A percentile compares a stretch with the other conserved stretches of the same genome.
phyloP scores from a whole-genome alignment of 2,329 filamentous ascomycete species.

The Tolypocladium album region DNA sequence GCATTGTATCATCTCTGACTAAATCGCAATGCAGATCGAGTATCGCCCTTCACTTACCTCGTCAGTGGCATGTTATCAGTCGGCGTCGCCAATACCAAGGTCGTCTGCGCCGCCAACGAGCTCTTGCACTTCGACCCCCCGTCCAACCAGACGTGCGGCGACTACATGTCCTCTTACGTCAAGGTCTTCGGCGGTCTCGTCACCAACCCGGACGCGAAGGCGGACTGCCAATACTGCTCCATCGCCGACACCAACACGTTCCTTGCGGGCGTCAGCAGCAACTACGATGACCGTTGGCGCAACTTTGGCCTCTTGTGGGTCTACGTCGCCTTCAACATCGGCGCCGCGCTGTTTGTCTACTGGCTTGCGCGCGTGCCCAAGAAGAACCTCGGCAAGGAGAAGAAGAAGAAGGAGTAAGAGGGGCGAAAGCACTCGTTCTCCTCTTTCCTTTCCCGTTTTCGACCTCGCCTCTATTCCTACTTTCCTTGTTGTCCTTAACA shows the following conservation, averaged over 20 bases:
- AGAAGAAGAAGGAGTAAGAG: conserved; percentile 16
- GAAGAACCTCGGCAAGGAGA: conserved; percentile 26
- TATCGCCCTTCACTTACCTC: conserved; percentile 76
- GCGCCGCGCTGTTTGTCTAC: conserved; percentile 43
- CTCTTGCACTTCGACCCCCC: conserved; percentile 55
- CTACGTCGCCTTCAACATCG: conserved; percentile 49
- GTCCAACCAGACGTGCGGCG: conserved; percentile 41
- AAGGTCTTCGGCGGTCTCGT: conserved; percentile 40
- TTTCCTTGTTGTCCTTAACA: background rate
- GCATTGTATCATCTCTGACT: background rate
- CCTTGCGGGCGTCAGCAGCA: conserved; percentile 34
- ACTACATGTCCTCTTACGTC: conserved; percentile 47
- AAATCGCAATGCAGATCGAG: conserved; percentile 39
- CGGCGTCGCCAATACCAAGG: conserved; percentile 55
- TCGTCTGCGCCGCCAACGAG: conserved; percentile 61
- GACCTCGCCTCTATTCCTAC: background rate
- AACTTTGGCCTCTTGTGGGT: conserved; percentile 56
- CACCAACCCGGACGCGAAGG: conserved; percentile 32
- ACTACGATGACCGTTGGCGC: conserved; percentile 52
- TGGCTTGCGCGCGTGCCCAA: conserved; percentile 41
- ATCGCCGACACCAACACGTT: conserved; percentile 41
- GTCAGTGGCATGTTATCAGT: conserved; percentile 61
- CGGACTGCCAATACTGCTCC: conserved; percentile 44
- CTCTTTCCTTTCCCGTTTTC: background rate
- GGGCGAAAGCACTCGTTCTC: too few species aligned